These are phyloP conservation scores for Tolypocladium capitatum DNA, from an alignment of 2,329 filamentous ascomycete species.

Conservation along the genomic window DNA sequence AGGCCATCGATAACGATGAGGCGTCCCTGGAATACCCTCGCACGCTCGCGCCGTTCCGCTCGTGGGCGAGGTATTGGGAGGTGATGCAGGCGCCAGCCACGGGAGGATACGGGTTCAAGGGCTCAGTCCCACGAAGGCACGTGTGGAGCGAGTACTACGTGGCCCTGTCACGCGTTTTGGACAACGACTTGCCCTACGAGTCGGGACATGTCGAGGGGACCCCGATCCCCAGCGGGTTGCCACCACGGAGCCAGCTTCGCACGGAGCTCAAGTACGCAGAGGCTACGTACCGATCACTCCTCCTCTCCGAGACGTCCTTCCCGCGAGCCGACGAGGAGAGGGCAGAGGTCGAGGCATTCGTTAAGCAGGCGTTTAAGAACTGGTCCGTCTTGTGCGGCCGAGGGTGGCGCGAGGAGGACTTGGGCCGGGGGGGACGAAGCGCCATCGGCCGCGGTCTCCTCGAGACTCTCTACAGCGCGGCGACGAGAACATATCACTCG, in stretches of 20 bases:
- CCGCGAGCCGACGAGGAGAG: conserved; percentile 72
- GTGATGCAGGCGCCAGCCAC: conserved; percentile 29
- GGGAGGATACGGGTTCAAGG: conserved; percentile 45
- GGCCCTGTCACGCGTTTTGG: conserved; percentile 63
- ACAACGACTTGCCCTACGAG: conserved; percentile 48
- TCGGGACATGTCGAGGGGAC: conserved; percentile 25
- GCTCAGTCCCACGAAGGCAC: conserved; percentile 46
- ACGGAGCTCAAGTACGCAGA: conserved; percentile 72
- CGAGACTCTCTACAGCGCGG: conserved; percentile 79
- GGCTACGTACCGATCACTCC: conserved; percentile 60
- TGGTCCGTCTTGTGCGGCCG: conserved; percentile 74
- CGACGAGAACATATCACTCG: conserved; percentile 90
- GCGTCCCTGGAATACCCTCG: conserved; percentile 37
- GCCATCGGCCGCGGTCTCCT: conserved; percentile 63
- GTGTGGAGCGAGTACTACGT: conserved; percentile 83
- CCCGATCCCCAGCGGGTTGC: conserved; percentile 31
- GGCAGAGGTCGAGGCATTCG: conserved; percentile 68
- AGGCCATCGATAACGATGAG: conserved; percentile 39
- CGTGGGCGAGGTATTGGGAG: conserved; percentile 62
- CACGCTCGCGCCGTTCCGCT: conserved; percentile 43
- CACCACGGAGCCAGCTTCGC: conserved; percentile 50
- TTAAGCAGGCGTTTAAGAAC: conserved; percentile 66
- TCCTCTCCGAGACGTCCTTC: conserved; percentile 70
- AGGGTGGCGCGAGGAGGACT: conserved; percentile 66
- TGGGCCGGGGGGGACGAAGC: conserved; percentile 70